Conservation (phyloP, 371 early-diverging fungal genomes). For the Apophysomyces elegans region DNA sequence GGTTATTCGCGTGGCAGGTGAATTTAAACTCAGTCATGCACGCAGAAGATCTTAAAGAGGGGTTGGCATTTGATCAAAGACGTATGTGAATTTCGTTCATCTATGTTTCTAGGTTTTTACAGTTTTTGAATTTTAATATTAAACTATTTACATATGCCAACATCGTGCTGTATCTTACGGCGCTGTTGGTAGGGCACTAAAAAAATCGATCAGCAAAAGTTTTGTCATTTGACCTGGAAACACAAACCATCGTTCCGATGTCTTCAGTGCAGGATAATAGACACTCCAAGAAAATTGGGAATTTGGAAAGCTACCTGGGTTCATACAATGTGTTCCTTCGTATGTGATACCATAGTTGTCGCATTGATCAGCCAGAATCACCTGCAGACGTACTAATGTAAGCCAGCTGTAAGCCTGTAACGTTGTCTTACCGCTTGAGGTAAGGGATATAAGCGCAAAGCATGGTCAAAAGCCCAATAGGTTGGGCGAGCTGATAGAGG, state of each 20-base stretch:
- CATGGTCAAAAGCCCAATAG: conserved; percentile 82
- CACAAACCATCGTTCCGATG: conserved; percentile 54
- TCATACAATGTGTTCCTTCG: conserved; percentile 77
- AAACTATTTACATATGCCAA: conserved; percentile 13
- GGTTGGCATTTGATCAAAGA: background rate
- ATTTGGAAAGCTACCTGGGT: conserved; percentile 87
- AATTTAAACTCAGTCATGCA: conserved; percentile 8
- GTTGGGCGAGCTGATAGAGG: conserved; percentile 76
- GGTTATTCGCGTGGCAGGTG: background rate
- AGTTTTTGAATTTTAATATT: conserved; percentile 7
- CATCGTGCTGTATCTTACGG: background rate
- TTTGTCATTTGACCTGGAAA: background rate
- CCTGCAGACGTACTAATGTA: conserved; percentile 37
- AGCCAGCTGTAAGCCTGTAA: background rate
- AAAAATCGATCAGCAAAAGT: background rate
- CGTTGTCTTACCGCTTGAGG: conserved; percentile 76
- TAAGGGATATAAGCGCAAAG: conserved; percentile 83
- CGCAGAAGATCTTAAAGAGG: background rate
- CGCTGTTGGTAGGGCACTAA: background rate
- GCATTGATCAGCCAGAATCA: conserved; percentile 86
- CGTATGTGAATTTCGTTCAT: background rate
- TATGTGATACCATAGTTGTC: conserved; percentile 74
- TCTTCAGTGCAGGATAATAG: conserved; percentile 73
- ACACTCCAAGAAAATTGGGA: conserved; percentile 75
- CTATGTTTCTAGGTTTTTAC: background rate